Evolutionary conservation across 768 basidiomycete species (phyloP), one percentile per base, ranked within the genome.

Genomic region (Lactarius deliciosus): DNA sequence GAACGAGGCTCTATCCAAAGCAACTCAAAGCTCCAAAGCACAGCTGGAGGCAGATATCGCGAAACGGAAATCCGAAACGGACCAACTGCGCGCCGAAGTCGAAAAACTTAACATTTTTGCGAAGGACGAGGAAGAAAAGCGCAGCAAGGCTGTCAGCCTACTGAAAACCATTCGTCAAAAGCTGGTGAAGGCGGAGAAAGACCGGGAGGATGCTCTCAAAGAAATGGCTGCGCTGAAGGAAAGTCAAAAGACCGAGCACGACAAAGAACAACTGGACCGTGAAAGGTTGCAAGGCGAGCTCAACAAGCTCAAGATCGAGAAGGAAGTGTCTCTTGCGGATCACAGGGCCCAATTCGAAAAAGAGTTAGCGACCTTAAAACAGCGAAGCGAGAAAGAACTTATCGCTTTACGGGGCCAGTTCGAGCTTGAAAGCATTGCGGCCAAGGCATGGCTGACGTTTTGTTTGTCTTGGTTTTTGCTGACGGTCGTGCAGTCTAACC

Each of bases 81-180:
- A 83, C 2, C 82, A 80, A 20, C 78, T 94, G n/a, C 81, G 81
- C 57, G 75, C 80, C 20, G 92, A 97, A 64, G 76, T 89, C 1
- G 82, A 86, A 57, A 84, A 83, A 55, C 77, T 83, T 3, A 88
- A 86, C 69, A 79, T 79, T 22, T 63, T 80, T 11, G 89, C 87
- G 6, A 97, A 92, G 75, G 96, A 98, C 68, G 97, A 98, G 74
- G 97, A 98, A 76, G 97, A 99, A 77, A 98, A 99, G 77, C 87
- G 96, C 15, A 86, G 88, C 22, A 99, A 98, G 73, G 96, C 96
- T 0, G 90, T 98, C 70, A 90, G 88, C 60, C 78, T 98, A 32
- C 80, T 99, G 64, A 98, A 98, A 78, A 94, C 94, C 1, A 92
- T 98, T n/a, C 80, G 97, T 63, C 89, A 94, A 77, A 99, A 98